phyloP scores from a whole-genome alignment of 768 basidiomycete genomes.

The Suillus hirtellus region DNA sequence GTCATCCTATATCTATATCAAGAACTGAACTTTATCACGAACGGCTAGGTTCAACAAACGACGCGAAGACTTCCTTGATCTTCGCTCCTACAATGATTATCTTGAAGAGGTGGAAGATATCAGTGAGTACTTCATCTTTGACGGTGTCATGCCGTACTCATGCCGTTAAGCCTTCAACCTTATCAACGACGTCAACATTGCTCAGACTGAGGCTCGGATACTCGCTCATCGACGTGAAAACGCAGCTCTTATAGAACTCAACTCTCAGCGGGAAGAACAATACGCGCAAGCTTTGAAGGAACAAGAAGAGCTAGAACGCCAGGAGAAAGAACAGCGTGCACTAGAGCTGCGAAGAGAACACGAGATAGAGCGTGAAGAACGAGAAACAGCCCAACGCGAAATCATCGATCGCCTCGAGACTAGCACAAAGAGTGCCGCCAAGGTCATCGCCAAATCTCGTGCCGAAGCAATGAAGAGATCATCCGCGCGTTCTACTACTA shows the following conservation, averaged over 20 bases:
- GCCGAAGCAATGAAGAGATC: conserved; percentile 64
- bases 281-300: conserved; percentile 71
- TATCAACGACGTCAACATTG: conserved; percentile 82
- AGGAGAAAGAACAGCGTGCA: conserved; percentile 69
- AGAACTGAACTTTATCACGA: neutral
- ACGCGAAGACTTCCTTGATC: conserved; percentile 81
- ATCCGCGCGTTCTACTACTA: conserved; percentile 50
- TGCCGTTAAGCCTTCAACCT: conserved; percentile 81
- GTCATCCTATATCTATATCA: conserved; percentile 20
- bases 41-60: conserved; percentile 86
- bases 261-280: conserved; percentile 78
- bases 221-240: conserved; percentile 78
- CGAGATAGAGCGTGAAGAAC: conserved; percentile 75
- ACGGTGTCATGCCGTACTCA: neutral
- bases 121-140: conserved; percentile 41
- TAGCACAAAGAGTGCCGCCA: conserved; percentile 67
- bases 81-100: conserved; percentile 89
- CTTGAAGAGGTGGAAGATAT: conserved; percentile 96
- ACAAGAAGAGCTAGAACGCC: conserved; percentile 77
- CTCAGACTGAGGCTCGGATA: conserved; percentile 83
- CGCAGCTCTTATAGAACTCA: conserved; percentile 78
- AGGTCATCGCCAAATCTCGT: conserved; percentile 68
- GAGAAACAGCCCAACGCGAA: conserved; percentile 67
- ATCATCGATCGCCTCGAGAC: conserved; percentile 84
- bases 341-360: conserved; percentile 64